A percentile compares a stretch with the other conserved stretches of the same genome.
phyloP scores from a whole-genome alignment of 2,329 filamentous ascomycete species.

The Exophiala sp. region DNA sequence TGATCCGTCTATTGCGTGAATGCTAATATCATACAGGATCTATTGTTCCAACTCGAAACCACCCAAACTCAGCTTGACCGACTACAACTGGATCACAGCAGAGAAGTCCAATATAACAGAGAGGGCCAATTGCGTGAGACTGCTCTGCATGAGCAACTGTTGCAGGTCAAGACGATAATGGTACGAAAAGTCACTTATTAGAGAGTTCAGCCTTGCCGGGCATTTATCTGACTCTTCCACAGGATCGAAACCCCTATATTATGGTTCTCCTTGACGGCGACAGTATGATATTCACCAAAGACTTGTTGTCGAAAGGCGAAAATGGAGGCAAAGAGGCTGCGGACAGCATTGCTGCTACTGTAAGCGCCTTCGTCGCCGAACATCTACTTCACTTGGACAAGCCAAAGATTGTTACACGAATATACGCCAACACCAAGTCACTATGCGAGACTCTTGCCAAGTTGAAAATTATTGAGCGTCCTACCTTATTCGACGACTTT shows the following conservation, averaged over 20 bases:
- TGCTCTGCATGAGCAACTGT: conserved; percentile 44
- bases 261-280: conserved; percentile 52
- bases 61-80: conserved; percentile 35
- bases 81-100: conserved; percentile 40
- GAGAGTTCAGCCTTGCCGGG: conserved; percentile 4
- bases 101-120: conserved; percentile 44
- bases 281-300: conserved; percentile 50
- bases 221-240: conserved; percentile 9
- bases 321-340: conserved; percentile 50
- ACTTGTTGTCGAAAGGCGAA: conserved; percentile 46
- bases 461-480: conserved; percentile 42
- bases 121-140: conserved; percentile 45
- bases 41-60: conserved; percentile 42
- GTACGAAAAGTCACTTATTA: conserved; percentile 32
- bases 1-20: background rate
- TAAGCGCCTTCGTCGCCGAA: conserved; percentile 41
- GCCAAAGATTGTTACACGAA: conserved; percentile 46
- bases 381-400: conserved; percentile 39
- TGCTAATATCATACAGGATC: conserved; percentile 35
- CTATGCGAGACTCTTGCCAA: conserved; percentile 46
- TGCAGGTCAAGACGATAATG: conserved; percentile 42
- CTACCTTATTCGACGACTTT: conserved; percentile 46
- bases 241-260: conserved; percentile 51
- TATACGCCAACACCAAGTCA: conserved; percentile 51
- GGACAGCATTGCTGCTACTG: conserved; percentile 41